A percentile compares a stretch with the other conserved stretches of the same genome.
Evolutionary conservation across 768 basidiomycete genomes (phyloP).

Genomic region (Xerocomellus dryophilus): DNA sequence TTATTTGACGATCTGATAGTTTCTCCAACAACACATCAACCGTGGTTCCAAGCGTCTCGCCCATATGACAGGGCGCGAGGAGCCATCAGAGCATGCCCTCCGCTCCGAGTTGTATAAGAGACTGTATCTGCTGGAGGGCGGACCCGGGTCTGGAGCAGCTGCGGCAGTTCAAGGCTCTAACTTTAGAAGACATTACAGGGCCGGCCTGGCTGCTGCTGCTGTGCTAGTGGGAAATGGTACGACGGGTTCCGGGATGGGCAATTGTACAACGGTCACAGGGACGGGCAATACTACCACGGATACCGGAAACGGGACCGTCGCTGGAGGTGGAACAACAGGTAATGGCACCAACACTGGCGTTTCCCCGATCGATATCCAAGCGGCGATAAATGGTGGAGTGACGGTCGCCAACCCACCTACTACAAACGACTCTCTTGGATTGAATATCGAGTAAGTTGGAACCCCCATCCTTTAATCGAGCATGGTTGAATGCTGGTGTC

Average conservation of each 20-base stretch:
- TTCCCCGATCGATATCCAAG: conserved; percentile 36
- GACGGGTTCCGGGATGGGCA: background rate
- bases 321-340: conserved; percentile 11
- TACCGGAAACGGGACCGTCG: conserved; percentile 7
- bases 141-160: conserved; percentile 5
- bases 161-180: conserved; percentile 2
- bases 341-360: conserved; percentile 31
- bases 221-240: conserved; percentile 4
- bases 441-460: conserved; percentile 64
- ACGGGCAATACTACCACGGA: conserved; percentile 5
- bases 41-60: conserved; percentile 61
- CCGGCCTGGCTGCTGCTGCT: conserved; percentile 4
- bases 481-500: background rate
- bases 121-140: conserved; percentile 36
- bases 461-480: background rate
- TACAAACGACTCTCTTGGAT: conserved; percentile 54
- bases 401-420: conserved; percentile 43
- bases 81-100: conserved; percentile 48
- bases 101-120: conserved; percentile 43
- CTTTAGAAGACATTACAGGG: conserved; percentile 8
- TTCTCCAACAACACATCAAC: conserved; percentile 69
- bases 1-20: conserved; percentile 34
- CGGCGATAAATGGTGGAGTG: conserved; percentile 36
- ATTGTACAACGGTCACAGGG: background rate
- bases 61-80: conserved; percentile 60